phyloP scores from a whole-genome alignment of 345 rosid species.

The Abelmoschus esculentus region DNA sequence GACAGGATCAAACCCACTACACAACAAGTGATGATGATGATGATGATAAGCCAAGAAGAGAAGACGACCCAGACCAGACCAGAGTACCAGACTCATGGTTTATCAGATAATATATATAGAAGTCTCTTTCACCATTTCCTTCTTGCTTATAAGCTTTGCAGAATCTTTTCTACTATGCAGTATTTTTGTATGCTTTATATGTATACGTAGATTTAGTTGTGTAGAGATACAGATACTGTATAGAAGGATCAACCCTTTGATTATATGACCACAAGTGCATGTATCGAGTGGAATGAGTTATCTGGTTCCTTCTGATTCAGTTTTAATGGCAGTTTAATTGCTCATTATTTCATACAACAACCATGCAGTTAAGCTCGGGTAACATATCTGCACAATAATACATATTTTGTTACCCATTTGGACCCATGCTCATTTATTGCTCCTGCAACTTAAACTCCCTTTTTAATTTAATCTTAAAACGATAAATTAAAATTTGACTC shows the following conservation, averaged over 20 bases:
- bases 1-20: slow-evolving; percentile 46
- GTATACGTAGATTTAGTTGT: too few relatives aligned
- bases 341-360: neutral
- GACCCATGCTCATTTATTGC: neutral
- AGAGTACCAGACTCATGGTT: too few relatives aligned
- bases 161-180: too few relatives aligned
- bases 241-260: too few relatives aligned
- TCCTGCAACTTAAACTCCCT: neutral
- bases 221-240: too few relatives aligned
- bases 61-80: too few relatives aligned
- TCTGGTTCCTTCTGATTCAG: neutral
- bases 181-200: too few relatives aligned
- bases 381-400: neutral
- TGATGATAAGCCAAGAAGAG: too few relatives aligned
- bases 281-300: neutral
- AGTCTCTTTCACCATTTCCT: too few relatives aligned
- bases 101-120: too few relatives aligned
- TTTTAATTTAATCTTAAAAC: neutral
- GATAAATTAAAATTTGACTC: too few relatives aligned
- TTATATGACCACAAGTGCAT: neutral
- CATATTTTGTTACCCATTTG: neutral
- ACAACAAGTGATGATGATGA: slow-evolving; percentile 25
- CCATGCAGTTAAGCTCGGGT: neutral
- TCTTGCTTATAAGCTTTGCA: too few relatives aligned
- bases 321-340: slow-evolving; percentile 3